Base-by-base conservation (phyloP, 2,329 filamentous ascomycete genomes). In the Sporothrix euskadiensis region DNA sequence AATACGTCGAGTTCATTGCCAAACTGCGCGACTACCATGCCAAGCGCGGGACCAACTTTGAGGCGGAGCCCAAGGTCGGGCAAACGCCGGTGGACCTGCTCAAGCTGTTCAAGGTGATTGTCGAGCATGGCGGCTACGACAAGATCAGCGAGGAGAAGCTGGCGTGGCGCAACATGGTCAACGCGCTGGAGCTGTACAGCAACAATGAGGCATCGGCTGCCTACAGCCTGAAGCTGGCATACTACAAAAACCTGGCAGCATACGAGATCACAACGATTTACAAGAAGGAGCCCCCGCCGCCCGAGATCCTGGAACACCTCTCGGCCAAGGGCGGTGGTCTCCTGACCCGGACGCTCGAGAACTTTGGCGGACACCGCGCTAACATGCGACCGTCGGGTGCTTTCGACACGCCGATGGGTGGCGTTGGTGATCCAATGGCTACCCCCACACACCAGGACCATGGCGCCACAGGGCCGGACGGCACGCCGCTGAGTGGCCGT, bases 221-320 rank as follows among this genome's bases (percentile, higher is more conserved):
- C 16, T 97, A 97, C 82, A 88, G 92, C 74, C 85, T 97, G 73
- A 97, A 97, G 83, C 91, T 92, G 73, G 90, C 92, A 75, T 97
- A 96, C 83, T 97, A 97, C 85, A 94, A 94, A 81, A 94, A 95
- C 78, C 87, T 97, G 61, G 91, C 92, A 14, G 94, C 94, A 1
- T 97, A 92, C 82, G 94, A 97, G 82, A 96, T 97, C 78, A 89
- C 88, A 65, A 91, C 89, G 12, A 83, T 94, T 57, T 92, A 94
- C 82, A 88, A 90, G 71, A 90, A 92, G 81, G 92, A 94, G 75
- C 94, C 94, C 0, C 94, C 94, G 19, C 93, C 94, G 6, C 94
- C 92, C 77, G 93, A 97, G 78, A 97, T 97, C 66, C 85, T 97
- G 47, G 94, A 97, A 81, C 90, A 94, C 59, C 92, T 93, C 16